A percentile compares a stretch with the other conserved stretches of the same genome.
These are phyloP conservation scores for Tylopilus sp. DNA, from an alignment of 768 basidiomycete species.

Conservation along the genomic window DNA sequence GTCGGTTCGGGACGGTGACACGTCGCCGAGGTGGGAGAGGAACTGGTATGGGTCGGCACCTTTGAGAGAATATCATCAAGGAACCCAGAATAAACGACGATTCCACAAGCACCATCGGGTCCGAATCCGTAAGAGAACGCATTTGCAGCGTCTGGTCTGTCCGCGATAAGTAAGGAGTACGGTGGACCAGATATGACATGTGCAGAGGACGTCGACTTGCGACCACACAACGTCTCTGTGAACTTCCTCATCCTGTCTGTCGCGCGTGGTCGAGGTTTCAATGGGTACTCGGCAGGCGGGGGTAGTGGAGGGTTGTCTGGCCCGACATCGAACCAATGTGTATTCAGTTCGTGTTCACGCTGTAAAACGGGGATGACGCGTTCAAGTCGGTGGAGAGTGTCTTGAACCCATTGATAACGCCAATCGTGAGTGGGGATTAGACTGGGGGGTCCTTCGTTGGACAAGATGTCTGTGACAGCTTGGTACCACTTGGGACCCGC, in stretches of 20 bases:
- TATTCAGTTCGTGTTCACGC: constrained; percentile 50
- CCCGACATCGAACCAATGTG: constrained; percentile 53
- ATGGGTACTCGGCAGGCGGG: constrained; percentile 76
- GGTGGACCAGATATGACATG: constrained; percentile 76
- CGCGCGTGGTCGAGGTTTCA: constrained; percentile 80
- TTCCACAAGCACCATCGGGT: constrained; percentile 84
- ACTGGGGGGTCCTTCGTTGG: constrained; percentile 55
- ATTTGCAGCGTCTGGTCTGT: constrained; percentile 78
- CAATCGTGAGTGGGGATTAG: constrained; percentile 79
- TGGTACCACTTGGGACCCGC: constrained; percentile 84
- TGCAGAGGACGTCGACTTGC: constrained; percentile 40
- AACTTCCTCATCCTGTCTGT: constrained; percentile 64
- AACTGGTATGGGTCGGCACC: constrained; percentile 18
- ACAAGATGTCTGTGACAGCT: constrained; percentile 76
- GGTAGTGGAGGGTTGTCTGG: constrained; percentile 60
- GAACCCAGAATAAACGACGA: constrained; percentile 94
- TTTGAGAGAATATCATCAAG: constrained; percentile 77
- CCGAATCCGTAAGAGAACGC: constrained; percentile 97
- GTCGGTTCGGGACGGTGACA: constrained; percentile 30
- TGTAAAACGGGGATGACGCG: constrained; percentile 64
- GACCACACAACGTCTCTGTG: constrained; percentile 48
- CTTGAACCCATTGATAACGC: constrained; percentile 85
- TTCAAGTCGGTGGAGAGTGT: constrained; percentile 78
- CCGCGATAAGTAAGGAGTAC: constrained; percentile 86
- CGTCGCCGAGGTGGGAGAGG: constrained; percentile 23